phyloP scores from a whole-genome alignment of 2,329 filamentous ascomycete genomes.

The Xenoacremonium recifei region DNA sequence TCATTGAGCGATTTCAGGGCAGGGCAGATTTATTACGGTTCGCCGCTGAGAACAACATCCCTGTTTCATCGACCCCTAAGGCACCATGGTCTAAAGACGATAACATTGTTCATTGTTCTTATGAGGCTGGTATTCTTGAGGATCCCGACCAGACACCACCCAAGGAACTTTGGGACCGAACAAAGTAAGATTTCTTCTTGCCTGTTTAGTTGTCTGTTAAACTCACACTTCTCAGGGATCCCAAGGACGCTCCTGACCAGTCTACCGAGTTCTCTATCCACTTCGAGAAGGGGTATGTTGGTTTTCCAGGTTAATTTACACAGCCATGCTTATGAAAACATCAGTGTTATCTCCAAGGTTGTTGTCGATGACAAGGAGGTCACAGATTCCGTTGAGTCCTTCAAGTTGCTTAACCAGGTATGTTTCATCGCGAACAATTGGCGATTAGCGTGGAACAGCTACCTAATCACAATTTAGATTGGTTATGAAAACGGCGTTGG shows the following conservation, averaged over 20 bases:
- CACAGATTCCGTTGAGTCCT: constrained; percentile 64
- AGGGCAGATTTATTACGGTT: constrained; percentile 73
- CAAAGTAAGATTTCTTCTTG: constrained; percentile 33
- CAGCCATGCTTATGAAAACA: neutral
- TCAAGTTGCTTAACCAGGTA: constrained; percentile 35
- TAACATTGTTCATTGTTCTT: constrained; percentile 74
- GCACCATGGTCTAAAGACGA: constrained; percentile 42
- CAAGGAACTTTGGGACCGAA: constrained; percentile 69
- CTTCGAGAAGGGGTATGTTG: constrained; percentile 57
- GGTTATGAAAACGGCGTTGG: constrained; percentile 65
- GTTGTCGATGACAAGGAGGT: constrained; percentile 52
- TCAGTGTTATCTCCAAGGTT: constrained; percentile 57
- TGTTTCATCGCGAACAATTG: neutral
- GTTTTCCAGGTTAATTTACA: neutral
- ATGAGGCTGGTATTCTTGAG: constrained; percentile 74
- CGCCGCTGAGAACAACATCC: constrained; percentile 64
- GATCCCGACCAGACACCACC: constrained; percentile 58
- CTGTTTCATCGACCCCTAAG: constrained; percentile 70
- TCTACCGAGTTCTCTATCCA: constrained; percentile 54
- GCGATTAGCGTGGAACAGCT: neutral
- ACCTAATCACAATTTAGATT: constrained; percentile 36
- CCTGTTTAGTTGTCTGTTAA: constrained; percentile 1
- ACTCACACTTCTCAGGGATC: constrained; percentile 42
- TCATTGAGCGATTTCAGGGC: constrained; percentile 69
- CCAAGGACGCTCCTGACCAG: constrained; percentile 61